These are phyloP conservation scores for Metschnikowia gruessii DNA, from an alignment of 805 yeast genomes.

Conservation along the genomic window DNA sequence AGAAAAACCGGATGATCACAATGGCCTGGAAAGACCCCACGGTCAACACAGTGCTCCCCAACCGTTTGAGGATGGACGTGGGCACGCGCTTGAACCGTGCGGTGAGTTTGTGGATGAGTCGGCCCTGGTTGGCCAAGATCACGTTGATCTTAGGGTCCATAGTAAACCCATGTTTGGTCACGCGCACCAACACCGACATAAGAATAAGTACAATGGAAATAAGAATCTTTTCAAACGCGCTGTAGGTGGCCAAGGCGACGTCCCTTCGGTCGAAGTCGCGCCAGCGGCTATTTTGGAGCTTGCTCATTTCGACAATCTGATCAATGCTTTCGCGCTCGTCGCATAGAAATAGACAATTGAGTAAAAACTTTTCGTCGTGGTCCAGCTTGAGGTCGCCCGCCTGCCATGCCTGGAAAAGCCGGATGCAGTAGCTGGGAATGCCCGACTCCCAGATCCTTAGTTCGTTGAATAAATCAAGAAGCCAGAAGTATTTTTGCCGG, in stretches of 20 bases:
- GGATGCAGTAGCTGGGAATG: slow-evolving; percentile 34
- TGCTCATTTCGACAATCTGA: slow-evolving; percentile 5
- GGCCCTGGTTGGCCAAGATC: slow-evolving; percentile 32
- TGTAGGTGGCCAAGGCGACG: slow-evolving; percentile 14
- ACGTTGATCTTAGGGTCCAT: slow-evolving; percentile 11
- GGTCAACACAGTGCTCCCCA: slow-evolving; percentile 11
- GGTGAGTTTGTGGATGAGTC: slow-evolving; percentile 30
- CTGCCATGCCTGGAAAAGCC: slow-evolving; percentile 11
- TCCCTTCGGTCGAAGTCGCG: slow-evolving; percentile 13
- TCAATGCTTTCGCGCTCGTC: slow-evolving; percentile 12
- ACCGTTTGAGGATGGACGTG: slow-evolving; percentile 12
- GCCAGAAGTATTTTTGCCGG: slow-evolving; percentile 36
- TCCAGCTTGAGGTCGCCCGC: slow-evolving; percentile 7
- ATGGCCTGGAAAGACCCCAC: slow-evolving; percentile 18
- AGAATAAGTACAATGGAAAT: slow-evolving; percentile 32
- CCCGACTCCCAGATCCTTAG: slow-evolving; percentile 36
- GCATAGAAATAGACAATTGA: slow-evolving; percentile 34
- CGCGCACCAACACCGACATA: slow-evolving; percentile 21
- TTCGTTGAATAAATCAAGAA: slow-evolving; percentile 41
- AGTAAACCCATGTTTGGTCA: slow-evolving; percentile 11
- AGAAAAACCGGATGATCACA: slow-evolving; percentile 15
- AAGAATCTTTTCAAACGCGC: slow-evolving; percentile 28
- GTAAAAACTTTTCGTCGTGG: slow-evolving; percentile 19
- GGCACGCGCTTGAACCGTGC: slow-evolving; percentile 19
- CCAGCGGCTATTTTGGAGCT: slow-evolving; percentile 29